These are phyloP conservation scores for Xylaria longipes DNA, from an alignment of 495 filamentous ascomycete species.

Conservation along the genomic window DNA sequence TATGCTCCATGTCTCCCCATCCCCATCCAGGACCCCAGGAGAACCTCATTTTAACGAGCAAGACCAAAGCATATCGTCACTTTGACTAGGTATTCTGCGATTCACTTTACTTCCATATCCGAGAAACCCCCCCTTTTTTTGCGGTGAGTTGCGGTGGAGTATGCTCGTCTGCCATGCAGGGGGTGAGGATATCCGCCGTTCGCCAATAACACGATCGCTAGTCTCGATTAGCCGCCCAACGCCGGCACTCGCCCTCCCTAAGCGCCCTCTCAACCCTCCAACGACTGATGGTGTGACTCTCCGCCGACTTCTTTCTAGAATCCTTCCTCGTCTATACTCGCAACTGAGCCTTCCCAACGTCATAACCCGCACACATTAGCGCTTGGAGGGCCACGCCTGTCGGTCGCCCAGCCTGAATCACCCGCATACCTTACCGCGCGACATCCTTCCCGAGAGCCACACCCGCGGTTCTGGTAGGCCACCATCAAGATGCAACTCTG, in stretches of 20 bases:
- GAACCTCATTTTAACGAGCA: neutral
- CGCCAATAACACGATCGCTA: constrained; percentile 19
- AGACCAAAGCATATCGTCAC: neutral
- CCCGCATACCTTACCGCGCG: constrained; percentile 11
- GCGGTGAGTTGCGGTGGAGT: neutral
- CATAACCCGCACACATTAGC: constrained; percentile 21
- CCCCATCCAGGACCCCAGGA: neutral
- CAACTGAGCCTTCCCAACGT: constrained; percentile 26
- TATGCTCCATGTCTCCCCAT: neutral
- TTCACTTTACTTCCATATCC: neutral
- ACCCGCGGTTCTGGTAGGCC: constrained; percentile 16
- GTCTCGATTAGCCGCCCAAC: constrained; percentile 38
- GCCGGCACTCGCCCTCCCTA: constrained; percentile 27
- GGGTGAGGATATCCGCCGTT: neutral
- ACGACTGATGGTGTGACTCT: constrained; percentile 19
- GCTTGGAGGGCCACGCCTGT: constrained; percentile 3
- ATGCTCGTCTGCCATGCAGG: neutral
- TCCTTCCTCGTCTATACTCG: constrained; percentile 28
- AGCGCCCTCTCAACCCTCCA: constrained; percentile 34
- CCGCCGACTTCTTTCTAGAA: constrained; percentile 37
- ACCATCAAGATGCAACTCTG: constrained; percentile 17
- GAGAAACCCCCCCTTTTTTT: neutral
- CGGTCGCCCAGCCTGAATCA: constrained; percentile 4
- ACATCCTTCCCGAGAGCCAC: constrained; percentile 23
- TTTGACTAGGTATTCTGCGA: neutral